Evolutionary conservation across 805 yeast genomes (phyloP), one percentile per base, ranked within the genome.

Genomic region (Lipomyces spencermartinsiae): DNA sequence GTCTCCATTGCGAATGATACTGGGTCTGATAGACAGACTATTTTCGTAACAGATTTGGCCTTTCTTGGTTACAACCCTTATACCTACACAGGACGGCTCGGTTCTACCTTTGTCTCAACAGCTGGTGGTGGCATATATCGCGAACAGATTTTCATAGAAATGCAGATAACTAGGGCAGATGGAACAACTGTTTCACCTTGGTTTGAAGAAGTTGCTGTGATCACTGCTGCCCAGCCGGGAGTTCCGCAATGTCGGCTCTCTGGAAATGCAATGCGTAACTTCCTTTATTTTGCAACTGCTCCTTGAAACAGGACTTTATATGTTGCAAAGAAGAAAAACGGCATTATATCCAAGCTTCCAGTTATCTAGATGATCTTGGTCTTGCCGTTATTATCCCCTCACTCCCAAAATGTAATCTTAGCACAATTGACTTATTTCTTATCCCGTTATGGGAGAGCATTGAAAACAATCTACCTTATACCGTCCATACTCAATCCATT

Each of bases 1-100:
- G 54, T 49, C 54, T 49, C 54, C 19, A 49, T 49, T 49, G 54
- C 54, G 54, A n/a, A n/a, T 49, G 54, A 49, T 49, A 49, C 54
- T 49, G 54, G 54, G 8, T 49, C 54, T 49, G 19, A 49, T 49
- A 49, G 9, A 12, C 54, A 49, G 54, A 49, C 54, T 7, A 49
- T 49, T 49, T 49, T 49, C 54, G 19, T 12, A 49, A 49, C 54
- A 49, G 54, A 49, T 49, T 49, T 49, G 54, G 54, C 54, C 8
- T 16, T 49, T 49, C 54, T 49, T 5, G 54, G 54, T 49, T 49
- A 49, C 54, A 49, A 49, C 25, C 54, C 54, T 49, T 16, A 49
- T 49, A 8, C 19, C 19, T 49, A 49, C 54, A 49, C 54, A 49
- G 54, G 54, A 19, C 8, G 19, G 54, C 54, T 49, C 54, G 54